Percentiles rank a stretch among this genome's conserved stretches.
These are phyloP conservation scores for Oenanthe sinensis DNA, from an alignment of 129 eudicot genomes.

Conservation along the genomic window DNA sequence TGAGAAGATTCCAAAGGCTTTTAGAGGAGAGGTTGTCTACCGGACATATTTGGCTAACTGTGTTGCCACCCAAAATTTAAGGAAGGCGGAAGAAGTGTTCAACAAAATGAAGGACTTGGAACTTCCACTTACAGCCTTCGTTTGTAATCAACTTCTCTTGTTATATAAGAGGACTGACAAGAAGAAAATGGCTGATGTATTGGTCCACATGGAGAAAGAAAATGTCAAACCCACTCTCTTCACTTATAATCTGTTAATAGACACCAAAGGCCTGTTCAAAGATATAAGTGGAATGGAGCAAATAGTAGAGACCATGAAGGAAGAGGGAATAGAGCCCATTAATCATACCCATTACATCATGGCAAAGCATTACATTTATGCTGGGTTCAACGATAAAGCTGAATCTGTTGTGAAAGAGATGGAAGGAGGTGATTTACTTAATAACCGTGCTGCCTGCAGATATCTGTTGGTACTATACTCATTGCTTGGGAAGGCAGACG, in stretches of 20 bases:
- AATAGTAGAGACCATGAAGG: constrained; percentile 72
- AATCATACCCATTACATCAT: constrained; percentile 17
- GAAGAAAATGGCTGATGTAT: constrained; percentile 70
- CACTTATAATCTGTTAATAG: constrained; percentile 58
- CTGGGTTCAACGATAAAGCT: constrained; percentile 62
- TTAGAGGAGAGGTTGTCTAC: constrained; percentile 48
- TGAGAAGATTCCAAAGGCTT: constrained; percentile 40
- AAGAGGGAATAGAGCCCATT: constrained; percentile 42
- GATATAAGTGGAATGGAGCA: constrained; percentile 72
- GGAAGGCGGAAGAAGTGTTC: constrained; percentile 61
- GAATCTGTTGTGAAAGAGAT: constrained; percentile 50
- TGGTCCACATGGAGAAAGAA: constrained; percentile 66
- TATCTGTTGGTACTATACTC: constrained; percentile 61
- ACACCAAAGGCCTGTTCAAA: constrained; percentile 56
- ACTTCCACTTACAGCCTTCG: constrained; percentile 37
- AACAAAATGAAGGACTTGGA: constrained; percentile 58
- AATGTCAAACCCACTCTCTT: constrained; percentile 51
- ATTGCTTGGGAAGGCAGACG: constrained; percentile 43
- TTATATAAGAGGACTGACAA: constrained; percentile 55
- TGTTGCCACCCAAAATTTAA: constrained; percentile 25
- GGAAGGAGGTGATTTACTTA: constrained; percentile 39
- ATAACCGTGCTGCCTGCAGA: constrained; percentile 36
- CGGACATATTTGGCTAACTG: constrained; percentile 61
- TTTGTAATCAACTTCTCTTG: constrained; percentile 74
- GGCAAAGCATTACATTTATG: constrained; percentile 47